These are phyloP conservation scores for Amborella trichopoda DNA, from an alignment of 164 flowering plant genomes.

Conservation along the genomic window DNA sequence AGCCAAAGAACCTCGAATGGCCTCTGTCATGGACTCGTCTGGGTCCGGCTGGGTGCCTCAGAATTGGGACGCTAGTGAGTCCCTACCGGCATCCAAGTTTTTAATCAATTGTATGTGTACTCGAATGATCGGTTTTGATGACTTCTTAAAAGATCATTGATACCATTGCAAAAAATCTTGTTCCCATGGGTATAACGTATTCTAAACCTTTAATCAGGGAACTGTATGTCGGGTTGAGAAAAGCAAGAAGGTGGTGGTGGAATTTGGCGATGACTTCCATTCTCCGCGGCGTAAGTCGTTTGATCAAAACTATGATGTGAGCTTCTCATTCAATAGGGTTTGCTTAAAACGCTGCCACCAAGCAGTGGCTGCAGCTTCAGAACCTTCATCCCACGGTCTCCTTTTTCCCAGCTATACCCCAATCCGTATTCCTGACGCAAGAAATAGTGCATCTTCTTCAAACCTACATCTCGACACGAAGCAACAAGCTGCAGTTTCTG, in stretches of 20 bases:
- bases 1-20: too few species aligned
- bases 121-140: too few species aligned
- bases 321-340: constrained; percentile 39
- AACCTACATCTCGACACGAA: background rate
- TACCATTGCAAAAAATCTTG: too few species aligned
- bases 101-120: too few species aligned
- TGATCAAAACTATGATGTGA: constrained; percentile 36
- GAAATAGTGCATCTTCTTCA: background rate
- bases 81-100: too few species aligned
- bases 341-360: constrained; percentile 34
- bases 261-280: constrained; percentile 32
- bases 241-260: constrained; percentile 17
- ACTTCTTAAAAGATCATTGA: too few species aligned
- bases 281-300: constrained; percentile 1
- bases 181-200: too few species aligned
- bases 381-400: constrained; percentile 13
- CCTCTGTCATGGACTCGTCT: too few species aligned
- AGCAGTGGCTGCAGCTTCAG: constrained; percentile 23
- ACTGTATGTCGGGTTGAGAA: constrained; percentile 15
- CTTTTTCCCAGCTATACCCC: constrained; percentile 14
- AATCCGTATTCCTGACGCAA: background rate
- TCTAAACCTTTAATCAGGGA: constrained; percentile 17
- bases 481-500: constrained; percentile 6
- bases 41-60: too few species aligned
- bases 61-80: too few species aligned